A percentile compares a stretch with the other conserved stretches of the same genome.
phyloP scores from a whole-genome alignment of 2,329 filamentous ascomycete genomes.

The Corniculantispora saksenae region DNA sequence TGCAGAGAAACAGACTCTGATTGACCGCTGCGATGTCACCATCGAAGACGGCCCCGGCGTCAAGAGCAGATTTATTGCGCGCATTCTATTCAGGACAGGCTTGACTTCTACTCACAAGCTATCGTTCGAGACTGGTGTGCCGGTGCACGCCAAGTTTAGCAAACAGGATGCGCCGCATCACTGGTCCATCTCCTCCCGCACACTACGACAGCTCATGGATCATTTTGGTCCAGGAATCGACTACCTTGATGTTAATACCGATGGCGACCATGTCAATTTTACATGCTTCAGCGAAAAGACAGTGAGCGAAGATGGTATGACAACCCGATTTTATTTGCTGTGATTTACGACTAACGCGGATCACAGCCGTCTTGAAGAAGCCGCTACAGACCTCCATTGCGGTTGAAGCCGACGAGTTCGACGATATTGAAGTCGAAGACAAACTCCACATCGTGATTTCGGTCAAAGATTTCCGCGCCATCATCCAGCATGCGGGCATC shows the following conservation, averaged over 20 bases:
- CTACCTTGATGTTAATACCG: conserved; percentile 75
- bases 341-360: conserved; percentile 18
- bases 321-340: not conserved
- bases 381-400: conserved; percentile 79
- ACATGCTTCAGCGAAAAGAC: conserved; percentile 82
- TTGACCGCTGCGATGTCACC: conserved; percentile 73
- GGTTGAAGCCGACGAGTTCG: conserved; percentile 75
- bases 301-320: conserved; percentile 56
- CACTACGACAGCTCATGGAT: conserved; percentile 73
- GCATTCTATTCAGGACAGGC: conserved; percentile 73
- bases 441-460: conserved; percentile 78
- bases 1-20: conserved; percentile 65
- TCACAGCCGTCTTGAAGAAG: conserved; percentile 71
- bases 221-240: conserved; percentile 81
- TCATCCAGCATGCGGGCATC: conserved; percentile 73
- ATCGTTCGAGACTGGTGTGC: conserved; percentile 72
- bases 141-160: conserved; percentile 76
- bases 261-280: conserved; percentile 73
- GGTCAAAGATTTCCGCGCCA: conserved; percentile 80
- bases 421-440: conserved; percentile 71
- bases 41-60: conserved; percentile 71
- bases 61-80: conserved; percentile 73
- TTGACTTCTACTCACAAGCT: conserved; percentile 77
- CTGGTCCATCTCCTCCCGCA: conserved; percentile 72
- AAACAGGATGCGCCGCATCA: conserved; percentile 64